Evolutionary conservation across 1,284 basidiomycete species (phyloP).

Genomic region (Tilletiaria anomala): DNA sequence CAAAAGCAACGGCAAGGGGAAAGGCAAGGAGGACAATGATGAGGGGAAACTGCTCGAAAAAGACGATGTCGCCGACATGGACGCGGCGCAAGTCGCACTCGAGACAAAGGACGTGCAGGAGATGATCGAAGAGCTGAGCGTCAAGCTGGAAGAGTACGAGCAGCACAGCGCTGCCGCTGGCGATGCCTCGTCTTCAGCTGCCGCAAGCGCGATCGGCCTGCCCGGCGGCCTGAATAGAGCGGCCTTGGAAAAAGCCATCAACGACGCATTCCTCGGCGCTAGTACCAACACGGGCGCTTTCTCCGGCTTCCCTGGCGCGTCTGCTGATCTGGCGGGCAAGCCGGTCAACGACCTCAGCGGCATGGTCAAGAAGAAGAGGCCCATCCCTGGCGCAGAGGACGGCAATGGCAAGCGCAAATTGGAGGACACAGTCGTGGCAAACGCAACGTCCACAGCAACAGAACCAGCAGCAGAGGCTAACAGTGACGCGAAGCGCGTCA

Average conservation of each 20-base stretch:
- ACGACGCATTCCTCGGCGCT: slow-evolving; percentile 31
- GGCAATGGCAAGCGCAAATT: too few species aligned
- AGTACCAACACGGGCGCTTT: slow-evolving; percentile 4
- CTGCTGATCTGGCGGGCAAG: slow-evolving; percentile 5
- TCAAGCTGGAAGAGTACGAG: slow-evolving; percentile 32
- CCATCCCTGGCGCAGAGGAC: too few species aligned
- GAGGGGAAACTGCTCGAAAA: slow-evolving; percentile 7
- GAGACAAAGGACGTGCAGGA: slow-evolving; percentile 26
- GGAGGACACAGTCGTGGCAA: too few species aligned
- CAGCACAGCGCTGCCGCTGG: background rate
- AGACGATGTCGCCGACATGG: slow-evolving; percentile 19
- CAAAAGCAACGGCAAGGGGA: slow-evolving; percentile 3
- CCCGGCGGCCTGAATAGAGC: slow-evolving; percentile 16
- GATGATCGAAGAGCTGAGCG: slow-evolving; percentile 27
- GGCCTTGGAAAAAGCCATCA: slow-evolving; percentile 29
- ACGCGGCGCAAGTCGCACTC: slow-evolving; percentile 9
- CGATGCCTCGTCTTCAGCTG: slow-evolving; percentile 1
- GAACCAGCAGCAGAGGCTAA: too few species aligned
- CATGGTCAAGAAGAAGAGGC: too few species aligned
- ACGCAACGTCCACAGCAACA: too few species aligned
- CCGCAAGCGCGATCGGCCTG: too few species aligned
- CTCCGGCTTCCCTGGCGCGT: background rate
- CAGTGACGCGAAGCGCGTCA: too few species aligned
- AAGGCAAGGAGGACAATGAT: slow-evolving; percentile 1
- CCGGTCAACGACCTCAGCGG: slow-evolving; percentile 23